Evolutionary conservation across 1,284 basidiomycete species (phyloP).

Genomic region (Ustilago xerochloae): DNA sequence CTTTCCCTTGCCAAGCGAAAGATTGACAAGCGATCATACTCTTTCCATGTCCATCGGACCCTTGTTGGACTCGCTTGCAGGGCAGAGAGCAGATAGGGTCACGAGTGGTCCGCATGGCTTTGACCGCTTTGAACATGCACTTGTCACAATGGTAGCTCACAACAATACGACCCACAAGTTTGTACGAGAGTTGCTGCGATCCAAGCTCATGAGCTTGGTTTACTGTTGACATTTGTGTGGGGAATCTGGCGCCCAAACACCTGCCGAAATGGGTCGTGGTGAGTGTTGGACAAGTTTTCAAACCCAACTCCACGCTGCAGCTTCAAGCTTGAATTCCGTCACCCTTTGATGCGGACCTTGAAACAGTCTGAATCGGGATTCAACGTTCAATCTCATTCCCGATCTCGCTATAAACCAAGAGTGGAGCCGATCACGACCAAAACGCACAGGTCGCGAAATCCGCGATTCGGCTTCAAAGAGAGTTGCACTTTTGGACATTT

Average conservation of each 20-base stretch:
- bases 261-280: too few species aligned
- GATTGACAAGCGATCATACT: background rate
- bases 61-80: too few species aligned
- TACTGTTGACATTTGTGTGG: background rate
- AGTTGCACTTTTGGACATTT: too few species aligned
- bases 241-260: background rate
- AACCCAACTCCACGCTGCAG: constrained; percentile 37
- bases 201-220: background rate
- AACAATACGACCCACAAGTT: too few species aligned
- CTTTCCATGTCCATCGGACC: background rate
- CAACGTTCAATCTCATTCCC: background rate
- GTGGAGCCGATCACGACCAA: constrained; percentile 29
- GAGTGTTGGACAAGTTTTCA: background rate
- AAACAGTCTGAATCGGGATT: background rate
- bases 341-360: background rate
- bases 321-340: constrained; percentile 19
- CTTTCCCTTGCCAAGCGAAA: background rate
- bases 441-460: background rate
- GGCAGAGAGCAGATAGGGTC: too few species aligned
- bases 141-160: too few species aligned
- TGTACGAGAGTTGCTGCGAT: too few species aligned
- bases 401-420: background rate
- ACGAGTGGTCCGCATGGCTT: too few species aligned
- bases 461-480: background rate
- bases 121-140: too few species aligned